Conservation (phyloP, 2,329 filamentous ascomycete species). For the Claviceps sp. region DNA sequence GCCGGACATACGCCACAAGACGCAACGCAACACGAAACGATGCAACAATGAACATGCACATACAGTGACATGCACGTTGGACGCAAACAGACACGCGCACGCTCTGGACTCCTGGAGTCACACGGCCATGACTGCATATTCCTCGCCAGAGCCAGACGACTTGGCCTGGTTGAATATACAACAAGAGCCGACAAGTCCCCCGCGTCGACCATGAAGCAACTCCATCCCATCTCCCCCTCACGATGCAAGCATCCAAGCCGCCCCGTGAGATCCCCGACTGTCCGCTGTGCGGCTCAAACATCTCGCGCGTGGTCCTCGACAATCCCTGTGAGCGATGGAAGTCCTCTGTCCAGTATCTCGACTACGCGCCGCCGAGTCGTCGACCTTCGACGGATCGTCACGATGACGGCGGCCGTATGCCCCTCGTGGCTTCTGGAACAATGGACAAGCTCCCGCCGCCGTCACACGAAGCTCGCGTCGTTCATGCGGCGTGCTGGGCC, state of each 20-base stretch:
- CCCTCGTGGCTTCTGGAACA: slow-evolving; percentile 4
- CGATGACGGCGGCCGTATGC: neutral
- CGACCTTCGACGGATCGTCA: slow-evolving; percentile 1
- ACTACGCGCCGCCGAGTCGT: neutral
- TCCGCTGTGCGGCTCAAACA: slow-evolving; percentile 5
- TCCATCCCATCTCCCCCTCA: neutral
- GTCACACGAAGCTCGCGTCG: slow-evolving; percentile 1
- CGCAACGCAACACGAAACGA: neutral
- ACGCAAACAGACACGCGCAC: too few relatives aligned
- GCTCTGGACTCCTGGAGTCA: too few relatives aligned
- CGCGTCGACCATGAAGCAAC: too few relatives aligned
- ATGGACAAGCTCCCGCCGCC: neutral
- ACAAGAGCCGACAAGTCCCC: too few relatives aligned
- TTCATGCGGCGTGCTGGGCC: slow-evolving; percentile 6
- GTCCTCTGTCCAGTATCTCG: slow-evolving; percentile 3
- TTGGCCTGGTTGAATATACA: too few relatives aligned
- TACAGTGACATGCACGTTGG: too few relatives aligned
- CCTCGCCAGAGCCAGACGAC: too few relatives aligned
- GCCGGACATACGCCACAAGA: neutral
- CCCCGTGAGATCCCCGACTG: neutral
- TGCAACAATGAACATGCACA: neutral
- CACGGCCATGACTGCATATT: too few relatives aligned
- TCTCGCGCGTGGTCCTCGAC: slow-evolving; percentile 2
- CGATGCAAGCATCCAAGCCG: neutral
- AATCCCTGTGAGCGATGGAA: slow-evolving; percentile 5